Percentiles rank a stretch among this genome's conserved stretches.
These are phyloP conservation scores for Zychaea mexicana DNA, from an alignment of 371 early-diverging fungal genomes.

Conservation along the genomic window DNA sequence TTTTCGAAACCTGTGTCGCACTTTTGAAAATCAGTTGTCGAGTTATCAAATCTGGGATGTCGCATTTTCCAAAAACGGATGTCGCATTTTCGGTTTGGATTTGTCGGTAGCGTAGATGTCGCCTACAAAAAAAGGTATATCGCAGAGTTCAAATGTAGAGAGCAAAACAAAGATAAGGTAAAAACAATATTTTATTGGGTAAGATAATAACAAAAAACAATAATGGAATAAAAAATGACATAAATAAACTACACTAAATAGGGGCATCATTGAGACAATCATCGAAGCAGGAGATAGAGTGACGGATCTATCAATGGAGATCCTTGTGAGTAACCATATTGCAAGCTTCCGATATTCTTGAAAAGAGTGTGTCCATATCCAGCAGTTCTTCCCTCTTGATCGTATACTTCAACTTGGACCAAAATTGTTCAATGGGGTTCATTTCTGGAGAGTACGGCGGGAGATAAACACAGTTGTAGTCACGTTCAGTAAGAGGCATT, in stretches of 20 bases:
- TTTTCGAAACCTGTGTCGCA: neutral
- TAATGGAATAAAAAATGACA: slow-evolving; percentile 1
- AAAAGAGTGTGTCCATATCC: slow-evolving; percentile 4
- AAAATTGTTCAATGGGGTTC: slow-evolving; percentile 10
- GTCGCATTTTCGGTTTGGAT: slow-evolving; percentile 1
- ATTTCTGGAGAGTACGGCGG: slow-evolving; percentile 1
- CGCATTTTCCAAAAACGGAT: too few species aligned
- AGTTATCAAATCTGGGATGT: neutral
- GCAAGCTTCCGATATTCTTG: slow-evolving; percentile 1
- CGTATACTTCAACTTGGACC: slow-evolving; percentile 5
- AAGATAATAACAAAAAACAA: slow-evolving; percentile 1
- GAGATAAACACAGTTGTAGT: slow-evolving; percentile 11
- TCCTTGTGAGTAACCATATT: slow-evolving; percentile 6
- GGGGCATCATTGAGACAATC: slow-evolving; percentile 8
- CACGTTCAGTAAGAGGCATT: slow-evolving; percentile 1
- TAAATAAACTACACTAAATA: slow-evolving; percentile 10
- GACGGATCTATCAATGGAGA: neutral
- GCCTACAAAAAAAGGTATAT: slow-evolving; percentile 6
- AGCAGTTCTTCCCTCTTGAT: neutral
- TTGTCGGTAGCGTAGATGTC: slow-evolving; percentile 4
- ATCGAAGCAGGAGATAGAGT: slow-evolving; percentile 2
- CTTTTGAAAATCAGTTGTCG: neutral
- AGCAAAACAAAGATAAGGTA: neutral
- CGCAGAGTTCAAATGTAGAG: slow-evolving; percentile 7
- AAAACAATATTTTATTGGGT: neutral